Percentiles rank a stretch among this genome's conserved stretches.
Evolutionary conservation across 352 stramenopile species (phyloP).

Genomic region (Globisporangium apiculatum): DNA sequence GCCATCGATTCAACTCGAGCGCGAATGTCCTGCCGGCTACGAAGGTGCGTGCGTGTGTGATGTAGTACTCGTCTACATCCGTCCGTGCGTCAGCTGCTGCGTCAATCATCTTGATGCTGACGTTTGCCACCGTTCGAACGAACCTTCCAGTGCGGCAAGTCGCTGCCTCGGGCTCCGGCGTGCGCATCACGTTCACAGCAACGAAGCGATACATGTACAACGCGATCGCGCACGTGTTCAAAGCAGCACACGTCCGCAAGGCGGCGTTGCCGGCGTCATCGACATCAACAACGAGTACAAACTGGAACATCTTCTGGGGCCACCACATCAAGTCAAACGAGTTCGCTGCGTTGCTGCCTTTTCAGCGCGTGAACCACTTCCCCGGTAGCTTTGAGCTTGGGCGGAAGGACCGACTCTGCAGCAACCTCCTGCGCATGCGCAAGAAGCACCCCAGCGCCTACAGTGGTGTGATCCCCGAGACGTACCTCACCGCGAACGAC

Average conservation of each 20-base stretch:
- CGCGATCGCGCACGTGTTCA: conserved; percentile 53
- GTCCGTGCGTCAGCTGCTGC: too few species aligned
- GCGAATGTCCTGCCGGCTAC: conserved; percentile 44
- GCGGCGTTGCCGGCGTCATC: neutral
- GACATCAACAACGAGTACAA: conserved; percentile 8
- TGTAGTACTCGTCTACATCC: neutral
- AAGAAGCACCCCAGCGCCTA: conserved; percentile 51
- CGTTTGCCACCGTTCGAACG: neutral
- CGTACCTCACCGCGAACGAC: conserved; percentile 60
- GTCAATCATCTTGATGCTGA: too few species aligned
- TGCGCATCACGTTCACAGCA: conserved; percentile 43
- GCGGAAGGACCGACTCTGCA: conserved; percentile 64
- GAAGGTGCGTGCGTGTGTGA: conserved; percentile 24
- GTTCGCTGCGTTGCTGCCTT: conserved; percentile 30
- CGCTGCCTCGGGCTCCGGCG: conserved; percentile 9
- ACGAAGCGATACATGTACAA: conserved; percentile 79
- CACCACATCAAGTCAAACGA: conserved; percentile 49
- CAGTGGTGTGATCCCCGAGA: conserved; percentile 55
- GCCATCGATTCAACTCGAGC: conserved; percentile 25
- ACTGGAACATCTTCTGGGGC: conserved; percentile 74
- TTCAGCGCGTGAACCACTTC: conserved; percentile 72
- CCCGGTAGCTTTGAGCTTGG: conserved; percentile 70
- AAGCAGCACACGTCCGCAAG: conserved; percentile 19
- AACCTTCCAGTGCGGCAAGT: conserved; percentile 26
- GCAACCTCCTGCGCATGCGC: conserved; percentile 51